Base-by-base conservation (phyloP, 108 stramenopile species). In the Nannochloropsis oceanica region DNA sequence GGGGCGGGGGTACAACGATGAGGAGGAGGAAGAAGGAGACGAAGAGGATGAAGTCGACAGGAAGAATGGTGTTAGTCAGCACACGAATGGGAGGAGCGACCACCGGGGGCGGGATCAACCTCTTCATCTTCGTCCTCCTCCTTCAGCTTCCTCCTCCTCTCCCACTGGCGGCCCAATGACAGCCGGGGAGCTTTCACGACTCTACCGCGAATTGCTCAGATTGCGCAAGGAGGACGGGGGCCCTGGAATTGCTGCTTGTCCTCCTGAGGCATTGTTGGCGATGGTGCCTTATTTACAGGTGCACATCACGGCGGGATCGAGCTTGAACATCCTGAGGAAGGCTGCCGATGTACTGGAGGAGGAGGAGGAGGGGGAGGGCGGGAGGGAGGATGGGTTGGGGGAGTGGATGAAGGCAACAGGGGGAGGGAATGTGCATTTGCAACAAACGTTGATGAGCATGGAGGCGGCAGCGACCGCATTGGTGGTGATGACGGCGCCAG, bases 381-480 rank as follows among this genome's bases (percentile, higher is more conserved):
- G 8, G 59, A 26, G 25, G 27, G 27, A 20, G 26, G 80, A 24
- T 25, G 24, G 43, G 44, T 13, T 42, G 43, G 82, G 24, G 43
- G 27, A 11, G 44, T 26, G 24, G 83, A 26, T 84, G 26, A 26
- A 14, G 25, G 25, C 25, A 24, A 26, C 12, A 46, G 26, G 25
- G 26, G 44, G 8, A 27, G 46, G 42, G 26, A 25, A 24, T 26
- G 26, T 50, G 44, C 22, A 14, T 1, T 26, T 13, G 87, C 44
- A 0, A 42, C n/a, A 42, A 79, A 25, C 44, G 50, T 79, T 73
- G 59, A n/a, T 73, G 59, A 73, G 59, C 44, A 26, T 97, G 8
- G 92, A 96, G 85, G 93, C 95, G 20, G 94, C 95, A 22, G 83
- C 82, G 80, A 92, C 94, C 14, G 85, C 95, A 20, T 91, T 97